These are phyloP conservation scores for Chlorella sp. DNA, from an alignment of 139 green algal species.

Conservation along the genomic window DNA sequence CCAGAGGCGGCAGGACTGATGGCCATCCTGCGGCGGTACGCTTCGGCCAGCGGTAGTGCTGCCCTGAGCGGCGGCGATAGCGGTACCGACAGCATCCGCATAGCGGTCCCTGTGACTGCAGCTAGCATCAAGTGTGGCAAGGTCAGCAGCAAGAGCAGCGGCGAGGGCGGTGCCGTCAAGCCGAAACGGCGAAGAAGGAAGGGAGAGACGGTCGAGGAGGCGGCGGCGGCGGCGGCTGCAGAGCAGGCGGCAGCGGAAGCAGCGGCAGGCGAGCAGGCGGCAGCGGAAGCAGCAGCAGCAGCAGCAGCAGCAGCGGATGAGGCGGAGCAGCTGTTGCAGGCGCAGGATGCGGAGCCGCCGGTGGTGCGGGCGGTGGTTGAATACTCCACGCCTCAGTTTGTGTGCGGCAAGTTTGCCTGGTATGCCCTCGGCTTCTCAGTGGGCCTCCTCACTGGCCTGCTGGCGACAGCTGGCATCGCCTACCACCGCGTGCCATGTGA, in stretches of 20 bases:
- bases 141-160: not conserved
- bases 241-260: not conserved
- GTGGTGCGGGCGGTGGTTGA: constrained; percentile 58
- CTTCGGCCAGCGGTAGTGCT: not conserved
- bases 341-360: not conserved
- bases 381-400: constrained; percentile 49
- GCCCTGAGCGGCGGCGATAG: not conserved
- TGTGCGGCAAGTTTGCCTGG: constrained; percentile 68
- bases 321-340: not conserved
- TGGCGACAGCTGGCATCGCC: constrained; percentile 57
- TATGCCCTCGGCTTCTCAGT: constrained; percentile 52
- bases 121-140: not conserved
- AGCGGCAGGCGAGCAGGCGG: too few species aligned
- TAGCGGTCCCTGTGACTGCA: not conserved
- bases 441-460: constrained; percentile 66
- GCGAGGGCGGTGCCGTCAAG: not conserved
- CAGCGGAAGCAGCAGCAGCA: not conserved
- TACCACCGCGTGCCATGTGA: constrained; percentile 25
- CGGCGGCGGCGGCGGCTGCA: not conserved
- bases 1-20: not conserved
- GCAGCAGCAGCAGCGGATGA: not conserved
- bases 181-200: not conserved
- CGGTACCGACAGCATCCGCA: not conserved
- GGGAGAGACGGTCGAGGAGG: not conserved
- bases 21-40: constrained; percentile 43